Evolutionary conservation across 129 eudicot species (phyloP), one percentile per base, ranked within the genome.

Genomic region (Erigeron canadensis): DNA sequence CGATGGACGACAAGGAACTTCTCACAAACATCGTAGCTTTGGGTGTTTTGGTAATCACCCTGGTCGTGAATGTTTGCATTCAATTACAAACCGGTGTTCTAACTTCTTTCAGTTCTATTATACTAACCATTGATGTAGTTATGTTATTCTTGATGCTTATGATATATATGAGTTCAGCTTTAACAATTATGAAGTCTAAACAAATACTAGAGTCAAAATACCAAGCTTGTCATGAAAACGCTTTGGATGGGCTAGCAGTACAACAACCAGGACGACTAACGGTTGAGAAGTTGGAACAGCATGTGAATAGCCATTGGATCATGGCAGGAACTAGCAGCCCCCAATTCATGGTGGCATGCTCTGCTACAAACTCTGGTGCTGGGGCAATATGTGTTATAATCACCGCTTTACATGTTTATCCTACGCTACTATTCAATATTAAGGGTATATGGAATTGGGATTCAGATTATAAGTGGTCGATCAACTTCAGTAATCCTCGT

Each of bases 231-330:
- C 72, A 47, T 67, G 72, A 47, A 67, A 47, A 6, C 22, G 7
- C 60, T 13, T 67, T 67, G 22, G 47, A 28, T 8, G 72, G 47
- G 5, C 60, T 46, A 23, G 42, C 12, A 19, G 56, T 28, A 3
- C 34, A 44, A 66, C 59, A 67, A 12, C 37, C 38, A 62, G 47
- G 45, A 62, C 18, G 39, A 9, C 0, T 45, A 67, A 67, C 4
- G 0, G 72, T 47, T 46, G 59, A 67, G 45, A 67, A 47, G 59
- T 23, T 67, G 23, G 15, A 67, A 8, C 59, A 67, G 4, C 72
- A 67, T 67, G 72, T 67, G 59, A 67, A 22, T 42, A 67, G 23
- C 21, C 23, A 67, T 15, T 67, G 71, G 71, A 67, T 67, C 71
- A 67, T 67, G 57, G 58, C 58, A 12, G 71, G 5, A 23, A 67